Evolutionary conservation across 2,329 filamentous ascomycete genomes (phyloP), one percentile per base, ranked within the genome.

Genomic region (Botrytis fragariae): DNA sequence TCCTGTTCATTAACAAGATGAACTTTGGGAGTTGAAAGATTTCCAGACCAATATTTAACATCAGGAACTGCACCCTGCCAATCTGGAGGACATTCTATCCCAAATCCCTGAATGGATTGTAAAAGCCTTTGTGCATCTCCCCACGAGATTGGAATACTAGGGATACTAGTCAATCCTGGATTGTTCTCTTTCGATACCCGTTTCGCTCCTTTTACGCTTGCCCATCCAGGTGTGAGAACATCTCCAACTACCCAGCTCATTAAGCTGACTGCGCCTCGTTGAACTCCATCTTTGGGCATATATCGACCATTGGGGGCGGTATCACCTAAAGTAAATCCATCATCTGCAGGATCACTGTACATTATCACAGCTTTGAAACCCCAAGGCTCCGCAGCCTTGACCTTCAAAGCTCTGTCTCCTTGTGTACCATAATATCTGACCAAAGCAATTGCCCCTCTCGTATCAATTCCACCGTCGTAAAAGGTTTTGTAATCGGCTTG

Each of bases 91-190:
- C 92, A 89, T 74, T 86, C 86, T 64, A 91, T 83, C 37, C 96
- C 96, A 76, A 91, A 87, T 0, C 93, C 93, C 77, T 93, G 86
- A 22, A 99, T 86, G 2, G 90, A 87, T 79, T 93, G 87, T 22
- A 99, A 85, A 20, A 99, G 85, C 35, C 89, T 86, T 80, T 96
- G 90, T 0, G 96, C 95, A 82, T 98, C 94, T 76, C 92, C 89
- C 94, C 94, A 98, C 9, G 95, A 89, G 32, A 99, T 85, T 1
- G 96, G 96, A 65, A 99, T 84, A 81, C 94, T 98, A 0, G 96
- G 96, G 62, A 98, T 98, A 69, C 91, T 88, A 37, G 91, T 88
- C 22, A 99, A 85, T 0, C 90, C 95, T 2, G 88, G 84, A 63
- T 92, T 92, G 68, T 95, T 88, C 35, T 92, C 88, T 32, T 90